Evolutionary conservation across 805 yeast genomes (phyloP).

Genomic region (Lachancea sp.): DNA sequence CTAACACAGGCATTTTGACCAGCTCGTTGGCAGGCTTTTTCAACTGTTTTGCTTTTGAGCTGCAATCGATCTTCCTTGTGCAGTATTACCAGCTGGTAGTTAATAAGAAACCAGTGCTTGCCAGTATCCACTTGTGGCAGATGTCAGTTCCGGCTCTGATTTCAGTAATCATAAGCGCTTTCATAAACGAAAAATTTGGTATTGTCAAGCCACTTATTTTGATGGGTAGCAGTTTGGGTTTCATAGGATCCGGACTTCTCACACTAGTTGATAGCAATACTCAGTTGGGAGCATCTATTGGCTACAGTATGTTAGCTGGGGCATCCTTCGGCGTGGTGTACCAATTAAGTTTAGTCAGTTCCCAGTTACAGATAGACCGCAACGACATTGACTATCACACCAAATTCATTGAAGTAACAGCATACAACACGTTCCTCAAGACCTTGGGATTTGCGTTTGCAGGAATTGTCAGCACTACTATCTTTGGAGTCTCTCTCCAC

Average conservation of each 20-base stretch:
- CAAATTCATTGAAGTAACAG: constrained; percentile 22
- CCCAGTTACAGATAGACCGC: constrained; percentile 26
- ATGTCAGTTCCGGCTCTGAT: constrained; percentile 19
- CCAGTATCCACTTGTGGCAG: constrained; percentile 20
- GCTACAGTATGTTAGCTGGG: constrained; percentile 36
- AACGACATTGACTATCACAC: constrained; percentile 13
- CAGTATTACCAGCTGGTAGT: constrained; percentile 25
- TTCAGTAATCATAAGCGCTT: constrained; percentile 24
- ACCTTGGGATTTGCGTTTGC: constrained; percentile 23
- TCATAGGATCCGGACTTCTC: constrained; percentile 34
- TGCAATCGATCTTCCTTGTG: constrained; percentile 20
- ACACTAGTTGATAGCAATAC: constrained; percentile 31
- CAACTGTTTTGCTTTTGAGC: constrained; percentile 16
- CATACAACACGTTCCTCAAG: constrained; percentile 22
- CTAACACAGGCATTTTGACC: constrained; percentile 10
- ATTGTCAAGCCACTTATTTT: constrained; percentile 33
- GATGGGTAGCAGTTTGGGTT: constrained; percentile 27
- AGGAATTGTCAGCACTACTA: constrained; percentile 20
- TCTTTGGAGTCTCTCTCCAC: constrained; percentile 19
- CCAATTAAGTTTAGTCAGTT: constrained; percentile 31
- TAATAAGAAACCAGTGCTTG: constrained; percentile 20
- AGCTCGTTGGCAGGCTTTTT: constrained; percentile 17
- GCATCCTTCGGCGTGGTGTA: constrained; percentile 32
- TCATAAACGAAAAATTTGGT: constrained; percentile 31
- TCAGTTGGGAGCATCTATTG: constrained; percentile 27